These are phyloP conservation scores for Sphaerostilbella broomeana DNA, from an alignment of 2,329 filamentous ascomycete species.

Conservation along the genomic window DNA sequence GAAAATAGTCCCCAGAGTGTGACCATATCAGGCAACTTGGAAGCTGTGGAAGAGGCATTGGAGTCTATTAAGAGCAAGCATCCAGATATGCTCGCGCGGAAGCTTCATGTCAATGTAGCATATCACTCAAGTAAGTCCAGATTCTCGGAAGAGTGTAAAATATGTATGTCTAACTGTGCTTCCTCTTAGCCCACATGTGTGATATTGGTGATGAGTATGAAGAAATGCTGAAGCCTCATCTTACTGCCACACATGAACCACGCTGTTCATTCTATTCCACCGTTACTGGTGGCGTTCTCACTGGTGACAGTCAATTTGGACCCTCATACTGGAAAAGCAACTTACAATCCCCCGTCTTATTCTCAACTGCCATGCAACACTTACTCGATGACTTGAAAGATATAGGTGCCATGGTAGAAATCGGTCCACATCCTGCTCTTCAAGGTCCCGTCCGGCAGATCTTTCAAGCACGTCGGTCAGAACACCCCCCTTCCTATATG, in stretches of 20 bases:
- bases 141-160: too few relatives aligned
- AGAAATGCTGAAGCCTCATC: constrained; percentile 3
- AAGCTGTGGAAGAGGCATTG: constrained; percentile 19
- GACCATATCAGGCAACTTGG: constrained; percentile 29
- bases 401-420: constrained; percentile 18
- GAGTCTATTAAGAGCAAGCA: constrained; percentile 28
- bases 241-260: constrained; percentile 3
- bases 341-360: neutral
- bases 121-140: constrained; percentile 17
- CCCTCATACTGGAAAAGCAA: constrained; percentile 1
- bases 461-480: constrained; percentile 2
- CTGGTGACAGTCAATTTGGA: neutral
- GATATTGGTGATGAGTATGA: constrained; percentile 6
- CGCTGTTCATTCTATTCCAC: neutral
- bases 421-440: constrained; percentile 23
- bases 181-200: constrained; percentile 28
- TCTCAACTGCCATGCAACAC: neutral
- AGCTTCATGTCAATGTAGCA: neutral
- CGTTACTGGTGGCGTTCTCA: neutral
- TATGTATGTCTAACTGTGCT: too few relatives aligned
- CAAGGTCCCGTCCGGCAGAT: constrained; percentile 22
- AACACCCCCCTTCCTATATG: neutral
- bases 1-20: constrained; percentile 31
- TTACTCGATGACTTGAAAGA: constrained; percentile 1
- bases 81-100: constrained; percentile 15